Base-by-base conservation (phyloP, 164 flowering plant genomes). In the Umbilicus rupestris region DNA sequence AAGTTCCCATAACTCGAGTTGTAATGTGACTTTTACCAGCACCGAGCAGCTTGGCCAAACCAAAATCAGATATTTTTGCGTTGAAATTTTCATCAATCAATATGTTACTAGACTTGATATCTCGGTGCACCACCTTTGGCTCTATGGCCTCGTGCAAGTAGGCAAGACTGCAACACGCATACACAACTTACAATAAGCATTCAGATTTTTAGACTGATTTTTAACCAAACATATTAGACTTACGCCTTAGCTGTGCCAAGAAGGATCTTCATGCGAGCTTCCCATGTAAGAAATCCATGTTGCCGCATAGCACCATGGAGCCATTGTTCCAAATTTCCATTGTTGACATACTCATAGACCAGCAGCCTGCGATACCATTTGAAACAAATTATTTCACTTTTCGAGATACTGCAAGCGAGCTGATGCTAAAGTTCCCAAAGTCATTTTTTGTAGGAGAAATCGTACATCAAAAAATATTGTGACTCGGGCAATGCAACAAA, bases 211-310 rank as follows among this genome's bases (percentile, higher is more conserved):
- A 35, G 12, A 66, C 15, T 9, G 33, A 26, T 8, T 14, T 65
- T 4, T 11, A 66, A 8, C 33, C 10, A 45, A 57, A 45, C 30
- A 30, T 31, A 42, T 46, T 60, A 46, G 59, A 80, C 87, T 79
- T 79, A 87, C 92, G 87, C 92, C 72, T 87, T 87, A 62, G 92
- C 89, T 24, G 89, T 85, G 65, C 92, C 92, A 31, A 85, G 80
- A 17, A 87, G 79, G 72, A 85, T 74, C 75, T 87, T 87, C 75
- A 77, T 83, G 55, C 92, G 82, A 37, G 92, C 87, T 66, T 87
- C 92, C 92, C 92, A 87, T 45, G 89, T 87, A 64, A 87, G 89
- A 78, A 76, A 79, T n/a, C 89, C 86, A 70, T 85, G 85, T 33
- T 87, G 87, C 30, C 85, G 77, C 89, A 87, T 85, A 3, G 88